Evolutionary conservation across 805 yeast genomes (phyloP), one percentile per base, ranked within the genome.

Genomic region (Komagataella pseudopastoris): DNA sequence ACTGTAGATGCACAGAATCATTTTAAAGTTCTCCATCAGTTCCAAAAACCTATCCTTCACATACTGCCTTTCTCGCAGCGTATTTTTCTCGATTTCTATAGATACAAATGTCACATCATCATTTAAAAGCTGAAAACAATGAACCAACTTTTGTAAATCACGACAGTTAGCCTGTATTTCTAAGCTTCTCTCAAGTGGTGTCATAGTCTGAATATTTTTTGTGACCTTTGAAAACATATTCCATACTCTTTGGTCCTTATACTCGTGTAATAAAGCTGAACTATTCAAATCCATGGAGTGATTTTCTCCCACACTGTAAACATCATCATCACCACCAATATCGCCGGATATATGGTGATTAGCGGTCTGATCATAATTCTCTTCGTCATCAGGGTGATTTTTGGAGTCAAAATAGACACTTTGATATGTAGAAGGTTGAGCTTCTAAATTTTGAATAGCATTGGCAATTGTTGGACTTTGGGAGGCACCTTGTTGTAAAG

Each of bases 91-190:
- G n/a, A 77, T 67, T 49, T 71, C 70, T 8, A 67, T 55, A 18
- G 78, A 74, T 24, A 78, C 64, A 51, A 61, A 67, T 23, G 61
- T 58, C 60, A 76, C 70, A 59, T 78, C 83, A 10, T 58, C 60
- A 52, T 69, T 63, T 44, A 74, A 61, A 16, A 72, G 62, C 14
- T 66, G 68, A 23, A 75, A 73, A 50, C 79, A 69, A 50, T 77
- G 80, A 47, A 73, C 70, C 45, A 77, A 64, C 55, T 76, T 76
- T 46, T 56, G 56, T 24, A 73, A 58, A 52, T 73, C 78, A 58
- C 49, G 59, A 56, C 46, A 63, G 51, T 50, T 65, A 64, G 4
- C 52, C 51, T 12, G 59, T 52, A 24, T 59, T 50, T 46, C 51
- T 54, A 16, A 56, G 48, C 22, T 60, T 56, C 54, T 63, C 62